Evolutionary conservation across 225 moss, liverwort and hornwort genomes (phyloP), one percentile per base, ranked within the genome.

Genomic region (Antitrichia curtipendula): DNA sequence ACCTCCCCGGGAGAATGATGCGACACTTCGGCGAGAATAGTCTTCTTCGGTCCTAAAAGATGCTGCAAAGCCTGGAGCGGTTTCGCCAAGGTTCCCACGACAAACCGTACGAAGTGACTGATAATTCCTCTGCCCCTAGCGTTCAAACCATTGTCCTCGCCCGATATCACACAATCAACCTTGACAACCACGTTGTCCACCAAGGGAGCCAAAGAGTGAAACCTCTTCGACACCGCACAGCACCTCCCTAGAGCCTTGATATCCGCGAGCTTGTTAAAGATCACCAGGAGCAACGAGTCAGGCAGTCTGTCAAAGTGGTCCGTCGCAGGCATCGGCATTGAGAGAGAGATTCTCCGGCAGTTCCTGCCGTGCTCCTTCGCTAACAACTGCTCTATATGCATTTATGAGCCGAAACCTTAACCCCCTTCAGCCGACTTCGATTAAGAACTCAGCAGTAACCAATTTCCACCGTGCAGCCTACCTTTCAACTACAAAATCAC

Each of bases 141-240:
- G 71, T 93, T 94, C 75, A 95, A 84, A 49, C 91, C 93, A 60
- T 85, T 91, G 45, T 96, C 95, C 86, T 96, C 96, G 32, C 96
- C 96, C 21, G 96, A 95, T 74, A 96, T 95, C 29, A 96, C 96
- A 85, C 96, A 96, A 88, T 96, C 96, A 58, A 96, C 96, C 88
- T 95, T 96, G 22, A 96, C 96, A 49, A 96, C 95, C 54, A 96
- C 96, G 89, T 95, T 96, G 91, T 95, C 96, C 75, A 96, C 96
- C 81, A 94, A 84, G 31, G 95, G 96, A 81, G 96, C 95, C 79
- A 96, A 88, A 61, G 92, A 90, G 78, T 95, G 91, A 69, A 96
- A 96, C 86, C 96, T 94, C 88, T 92, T 96, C 43, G 96, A 96
- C 53, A 96, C 96, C 23, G 96, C 94, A 86, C 96, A 96, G 88